Evolutionary conservation across 345 rosid species (phyloP), one percentile per base, ranked within the genome.

Genomic region (Gynandropsis gynandra): DNA sequence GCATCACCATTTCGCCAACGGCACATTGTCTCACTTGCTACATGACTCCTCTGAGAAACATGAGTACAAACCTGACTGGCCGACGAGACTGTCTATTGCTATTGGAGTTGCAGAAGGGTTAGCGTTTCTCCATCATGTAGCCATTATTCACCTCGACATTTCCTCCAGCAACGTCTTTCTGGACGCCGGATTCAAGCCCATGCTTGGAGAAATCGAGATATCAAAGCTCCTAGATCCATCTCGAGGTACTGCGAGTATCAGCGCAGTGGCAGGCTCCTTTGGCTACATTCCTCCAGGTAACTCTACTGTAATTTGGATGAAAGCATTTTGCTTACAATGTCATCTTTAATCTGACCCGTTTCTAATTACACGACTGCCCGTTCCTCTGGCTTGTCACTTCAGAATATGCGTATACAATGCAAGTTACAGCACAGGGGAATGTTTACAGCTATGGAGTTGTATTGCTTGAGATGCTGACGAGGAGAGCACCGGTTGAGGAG

Each of bases 271-370:
- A 13, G 98, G 98, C 17, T 92, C 98, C 13, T 80, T 82, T 32
- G 97, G 98, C 24, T 92, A 87, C 55, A 85, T 92, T 61, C 93
- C 98, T 8, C 98, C 98, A 46, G 98, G 98, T n/a, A n/a, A n/a
- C n/a, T n/a, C n/a, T n/a, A n/a, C n/a, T n/a, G n/a, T n/a, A n/a
- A n/a, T n/a, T n/a, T n/a, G n/a, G n/a, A n/a, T n/a, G n/a, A n/a
- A n/a, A n/a, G n/a, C n/a, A n/a, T n/a, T n/a, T n/a, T n/a, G n/a
- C n/a, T n/a, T 87, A 80, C 16, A 24, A 54, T 16, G 20, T 52
- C 47, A 42, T 49, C 35, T 0, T 10, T 13, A 47, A 14, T 36
- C 18, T 47, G 10, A 60, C 56, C 61, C 39, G 47, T 48, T 47
- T 24, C 31, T 55, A 48, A 16, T 40, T 18, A 38, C 21, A 4